These are phyloP conservation scores for Pleurotus pulmonarius DNA, from an alignment of 768 basidiomycete species.

Conservation along the genomic window DNA sequence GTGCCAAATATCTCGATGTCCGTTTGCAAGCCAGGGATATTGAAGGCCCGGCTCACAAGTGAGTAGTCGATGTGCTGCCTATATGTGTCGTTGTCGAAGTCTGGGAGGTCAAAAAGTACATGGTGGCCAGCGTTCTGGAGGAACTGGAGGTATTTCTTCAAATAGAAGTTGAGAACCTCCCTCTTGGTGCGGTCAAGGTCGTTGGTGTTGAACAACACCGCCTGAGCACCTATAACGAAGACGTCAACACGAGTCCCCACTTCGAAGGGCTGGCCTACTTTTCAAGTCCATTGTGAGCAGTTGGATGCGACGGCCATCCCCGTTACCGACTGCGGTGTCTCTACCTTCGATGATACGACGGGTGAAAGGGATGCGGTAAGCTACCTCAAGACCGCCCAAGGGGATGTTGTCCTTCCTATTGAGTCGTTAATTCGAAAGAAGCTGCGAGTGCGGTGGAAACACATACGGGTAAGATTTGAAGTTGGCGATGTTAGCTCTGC, in stretches of 20 bases:
- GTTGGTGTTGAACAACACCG: slow-evolving; percentile 1
- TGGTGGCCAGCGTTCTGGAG: slow-evolving; percentile 17
- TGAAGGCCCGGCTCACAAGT: slow-evolving; percentile 10
- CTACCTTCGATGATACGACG: slow-evolving; percentile 5
- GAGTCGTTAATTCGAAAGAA: neutral
- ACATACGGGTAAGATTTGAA: slow-evolving; percentile 5
- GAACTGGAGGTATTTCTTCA: slow-evolving; percentile 15
- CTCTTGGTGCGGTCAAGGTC: slow-evolving; percentile 7
- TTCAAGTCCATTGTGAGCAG: slow-evolving; percentile 12
- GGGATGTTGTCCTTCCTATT: slow-evolving; percentile 4
- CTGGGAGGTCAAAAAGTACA: slow-evolving; percentile 18
- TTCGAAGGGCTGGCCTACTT: slow-evolving; percentile 2
- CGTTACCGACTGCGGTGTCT: slow-evolving; percentile 8
- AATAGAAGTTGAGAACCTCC: slow-evolving; percentile 11
- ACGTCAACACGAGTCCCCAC: neutral
- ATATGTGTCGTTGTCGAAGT: slow-evolving; percentile 15
- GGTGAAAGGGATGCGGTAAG: slow-evolving; percentile 8
- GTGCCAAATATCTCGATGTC: slow-evolving; percentile 12
- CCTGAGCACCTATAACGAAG: neutral
- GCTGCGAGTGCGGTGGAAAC: neutral
- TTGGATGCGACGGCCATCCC: slow-evolving; percentile 4
- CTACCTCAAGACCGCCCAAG: slow-evolving; percentile 7
- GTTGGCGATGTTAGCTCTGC: neutral
- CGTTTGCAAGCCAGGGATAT: slow-evolving; percentile 6
- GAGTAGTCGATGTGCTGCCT: slow-evolving; percentile 17